Base-by-base conservation (phyloP, 495 filamentous ascomycete species). In the Hypoxylon rickii region DNA sequence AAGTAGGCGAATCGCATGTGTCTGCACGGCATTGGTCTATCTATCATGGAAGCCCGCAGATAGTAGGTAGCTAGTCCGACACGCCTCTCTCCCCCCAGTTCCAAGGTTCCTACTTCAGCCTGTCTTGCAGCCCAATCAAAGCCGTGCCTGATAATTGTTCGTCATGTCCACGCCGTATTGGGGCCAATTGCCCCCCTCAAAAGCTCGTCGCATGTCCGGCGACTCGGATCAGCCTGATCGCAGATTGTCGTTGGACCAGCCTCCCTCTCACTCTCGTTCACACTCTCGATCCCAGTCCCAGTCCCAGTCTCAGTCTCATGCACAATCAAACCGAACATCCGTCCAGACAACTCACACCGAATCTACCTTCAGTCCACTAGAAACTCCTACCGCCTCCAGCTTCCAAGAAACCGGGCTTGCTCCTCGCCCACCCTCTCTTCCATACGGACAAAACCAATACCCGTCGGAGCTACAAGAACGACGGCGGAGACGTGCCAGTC, bases 331-430 rank as follows among this genome's bases (percentile, higher is more conserved):
- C 59, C 70, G 76, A 47, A 56, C 57, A 45, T 76, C 74, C 15
- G 55, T 67, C 36, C 75, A 78, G 64, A 74, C 74, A 60, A 68
- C 71, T 64, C 72, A 69, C 56, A 74, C 77, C 52, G 71, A 81
- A 11, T 78, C 78, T 22, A 82, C 77, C 18, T 64, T 76, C 49
- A 80, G 76, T 50, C 75, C 79, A 38, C 76, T 76, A 49, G 77
- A 64, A 44, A 80, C 77, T 31, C 79, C 79, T 11, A 75, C 75
- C 39, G 62, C 70, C 41, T 76, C 79, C 17, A 76, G 65, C 58
- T 77, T 80, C 58, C 69, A 62, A 31, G 73, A 55, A 16, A 69
- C 72, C 43, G 76, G 76, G 19, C 71, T 78, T 31, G 73, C 78
- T 44, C 75, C 80, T 55, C 68, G 79, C 24, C 74, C 76, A n/a